A percentile compares a stretch with the other conserved stretches of the same genome.
Conservation (phyloP, 2,329 filamentous ascomycete species). For the Rutstroemia sp. region DNA sequence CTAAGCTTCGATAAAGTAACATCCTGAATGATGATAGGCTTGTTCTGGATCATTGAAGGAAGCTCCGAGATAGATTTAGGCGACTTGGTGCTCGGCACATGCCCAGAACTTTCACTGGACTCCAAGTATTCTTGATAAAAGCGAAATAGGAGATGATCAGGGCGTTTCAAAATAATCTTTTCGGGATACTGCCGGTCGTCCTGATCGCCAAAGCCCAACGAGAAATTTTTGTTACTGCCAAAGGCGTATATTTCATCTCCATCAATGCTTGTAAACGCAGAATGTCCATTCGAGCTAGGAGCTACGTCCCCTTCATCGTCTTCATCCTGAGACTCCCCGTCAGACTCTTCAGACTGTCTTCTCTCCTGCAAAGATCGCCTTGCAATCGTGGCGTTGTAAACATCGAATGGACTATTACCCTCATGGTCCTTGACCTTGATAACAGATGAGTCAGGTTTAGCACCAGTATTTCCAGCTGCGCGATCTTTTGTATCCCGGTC, state of each 20-base stretch:
- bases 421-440: conserved; percentile 96
- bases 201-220: conserved; percentile 87
- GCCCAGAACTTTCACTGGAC: conserved; percentile 16
- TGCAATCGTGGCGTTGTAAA: conserved; percentile 83
- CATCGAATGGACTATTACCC: conserved; percentile 87
- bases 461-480: conserved; percentile 40
- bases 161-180: conserved; percentile 67
- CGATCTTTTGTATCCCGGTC: conserved; percentile 56
- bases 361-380: conserved; percentile 53
- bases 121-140: conserved; percentile 65
- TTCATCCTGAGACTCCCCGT: conserved; percentile 44
- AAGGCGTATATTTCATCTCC: conserved; percentile 91
- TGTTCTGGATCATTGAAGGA: conserved; percentile 64
- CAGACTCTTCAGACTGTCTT: conserved; percentile 26
- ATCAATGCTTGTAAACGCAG: conserved; percentile 30
- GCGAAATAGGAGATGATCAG: conserved; percentile 65
- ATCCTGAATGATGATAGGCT: conserved; percentile 70
- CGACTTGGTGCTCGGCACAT: conserved; percentile 18
- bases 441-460: conserved; percentile 58
- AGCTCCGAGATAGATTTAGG: conserved; percentile 42
- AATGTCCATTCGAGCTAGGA: not conserved
- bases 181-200: conserved; percentile 93
- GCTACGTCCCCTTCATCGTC: conserved; percentile 29
- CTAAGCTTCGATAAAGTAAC: conserved; percentile 86
- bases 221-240: conserved; percentile 93